Evolutionary conservation across 495 filamentous ascomycete genomes (phyloP).

Genomic region (Penicillium goetzii): DNA sequence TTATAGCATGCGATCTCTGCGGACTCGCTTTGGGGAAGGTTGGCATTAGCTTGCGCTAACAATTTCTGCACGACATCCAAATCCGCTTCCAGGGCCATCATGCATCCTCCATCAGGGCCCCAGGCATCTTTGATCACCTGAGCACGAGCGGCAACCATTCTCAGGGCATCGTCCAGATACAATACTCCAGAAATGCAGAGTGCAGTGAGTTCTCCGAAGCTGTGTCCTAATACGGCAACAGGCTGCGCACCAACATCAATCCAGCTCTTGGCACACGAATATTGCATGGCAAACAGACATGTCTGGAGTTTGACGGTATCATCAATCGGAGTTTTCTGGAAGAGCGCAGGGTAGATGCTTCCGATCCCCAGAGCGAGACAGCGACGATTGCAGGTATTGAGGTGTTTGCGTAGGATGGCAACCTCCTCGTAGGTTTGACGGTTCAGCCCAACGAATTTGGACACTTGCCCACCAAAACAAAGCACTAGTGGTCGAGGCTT

Average conservation of each 20-base stretch:
- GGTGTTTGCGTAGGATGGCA: slow-evolving; percentile 40
- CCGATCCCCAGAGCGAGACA: slow-evolving; percentile 30
- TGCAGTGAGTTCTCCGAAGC: slow-evolving; percentile 54
- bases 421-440: slow-evolving; percentile 38
- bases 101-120: slow-evolving; percentile 52
- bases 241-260: slow-evolving; percentile 44
- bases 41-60: neutral
- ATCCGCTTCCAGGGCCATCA: slow-evolving; percentile 53
- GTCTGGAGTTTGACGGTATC: slow-evolving; percentile 52
- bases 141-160: slow-evolving; percentile 49
- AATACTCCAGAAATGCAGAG: slow-evolving; percentile 42
- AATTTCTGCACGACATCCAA: slow-evolving; percentile 19
- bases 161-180: slow-evolving; percentile 40
- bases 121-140: slow-evolving; percentile 46
- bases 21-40: too few species aligned
- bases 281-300: slow-evolving; percentile 52
- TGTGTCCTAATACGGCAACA: slow-evolving; percentile 53
- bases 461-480: slow-evolving; percentile 59
- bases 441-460: slow-evolving; percentile 47
- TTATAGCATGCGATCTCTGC: slow-evolving; percentile 62
- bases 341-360: slow-evolving; percentile 54
- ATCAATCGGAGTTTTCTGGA: slow-evolving; percentile 37
- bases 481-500: slow-evolving; percentile 39
- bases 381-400: slow-evolving; percentile 25
- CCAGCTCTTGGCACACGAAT: slow-evolving; percentile 52